Evolutionary conservation across 352 stramenopile genomes (phyloP), one percentile per base, ranked within the genome.

Genomic region (Phytophthora megakarya): DNA sequence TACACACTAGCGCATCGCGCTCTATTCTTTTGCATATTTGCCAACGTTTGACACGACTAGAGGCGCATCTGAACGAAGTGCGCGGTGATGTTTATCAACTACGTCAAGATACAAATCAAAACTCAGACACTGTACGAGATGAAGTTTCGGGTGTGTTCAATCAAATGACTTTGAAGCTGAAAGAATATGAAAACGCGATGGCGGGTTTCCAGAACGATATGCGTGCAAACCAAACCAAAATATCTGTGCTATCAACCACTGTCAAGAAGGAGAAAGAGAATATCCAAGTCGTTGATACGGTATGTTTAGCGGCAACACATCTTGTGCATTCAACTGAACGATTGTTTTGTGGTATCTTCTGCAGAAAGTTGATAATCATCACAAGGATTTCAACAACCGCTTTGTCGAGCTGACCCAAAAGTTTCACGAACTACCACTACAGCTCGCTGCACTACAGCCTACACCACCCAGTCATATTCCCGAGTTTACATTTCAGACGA

Each of bases 361-460:
- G 15, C 48, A 92, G 79, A 89, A 89, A 87, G 70, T 92, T 0
- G 81, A 92, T 25, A 76, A 81, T 52, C 79, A 90, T 47, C 78
- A 69, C 15, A 76, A 92, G 15, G 77, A 87, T 37, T 79, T 88
- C 22, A 82, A 89, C 44, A 83, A 64, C 11, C 72, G 77, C 3
- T 84, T 90, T 23, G 61, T 77, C 16, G 80, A 92, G 49, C 48
- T 91, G 13, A 83, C 72, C 5, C 77, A 86, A 13, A 86, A 84
- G 33, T 80, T 92, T 6, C 73, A 89, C 23, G 80, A 90, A 9
- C 69, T 90, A 15, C 82, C 82, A 1, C 59, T 71, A 22, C 63
- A 81, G 5, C 61, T 91, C 3, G 82, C 70, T 26, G 73, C 76
- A 8, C 46, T 91, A 18, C 78, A 89, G 21, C 53, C 69, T 8